Evolutionary conservation across 139 green algal genomes (phyloP).

Genomic region (Chlamydomonas sp.): DNA sequence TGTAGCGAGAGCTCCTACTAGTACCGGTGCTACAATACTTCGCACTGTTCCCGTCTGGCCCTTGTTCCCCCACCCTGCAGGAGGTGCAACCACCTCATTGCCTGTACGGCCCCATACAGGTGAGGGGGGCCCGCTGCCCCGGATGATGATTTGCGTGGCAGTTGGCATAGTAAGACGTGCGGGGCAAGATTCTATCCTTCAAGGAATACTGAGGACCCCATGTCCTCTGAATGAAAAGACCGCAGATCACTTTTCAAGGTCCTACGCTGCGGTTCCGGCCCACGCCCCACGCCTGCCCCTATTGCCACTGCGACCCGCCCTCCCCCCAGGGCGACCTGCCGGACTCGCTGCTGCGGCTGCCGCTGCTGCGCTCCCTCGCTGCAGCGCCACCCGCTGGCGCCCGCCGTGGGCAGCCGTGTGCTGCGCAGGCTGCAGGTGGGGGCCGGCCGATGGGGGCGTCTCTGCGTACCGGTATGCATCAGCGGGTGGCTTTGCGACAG

Average conservation of each 20-base stretch:
- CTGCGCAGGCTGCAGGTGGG: slow-evolving; percentile 10
- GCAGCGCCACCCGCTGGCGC: slow-evolving; percentile 4
- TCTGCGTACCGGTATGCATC: background rate
- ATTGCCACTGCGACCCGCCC: background rate
- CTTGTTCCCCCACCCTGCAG: background rate
- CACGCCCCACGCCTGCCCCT: background rate
- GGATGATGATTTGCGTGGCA: too few species aligned
- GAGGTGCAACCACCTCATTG: slow-evolving; percentile 25
- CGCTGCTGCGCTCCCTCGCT: background rate
- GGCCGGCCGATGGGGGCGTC: background rate
- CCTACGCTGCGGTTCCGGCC: background rate
- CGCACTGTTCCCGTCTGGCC: background rate
- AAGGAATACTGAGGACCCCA: background rate
- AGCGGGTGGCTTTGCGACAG: background rate
- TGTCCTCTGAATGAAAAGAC: too few species aligned
- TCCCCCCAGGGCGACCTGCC: slow-evolving; percentile 19
- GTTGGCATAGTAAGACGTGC: background rate
- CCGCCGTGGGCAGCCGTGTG: background rate
- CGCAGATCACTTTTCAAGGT: background rate
- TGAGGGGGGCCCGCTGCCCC: too few species aligned
- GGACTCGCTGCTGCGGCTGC: background rate
- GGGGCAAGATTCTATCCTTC: background rate
- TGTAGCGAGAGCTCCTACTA: too few species aligned
- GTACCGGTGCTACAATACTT: background rate
- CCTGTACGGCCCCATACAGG: slow-evolving; percentile 23